Base-by-base conservation (phyloP, 2,329 filamentous ascomycete species). In the Exserohilum turcica region DNA sequence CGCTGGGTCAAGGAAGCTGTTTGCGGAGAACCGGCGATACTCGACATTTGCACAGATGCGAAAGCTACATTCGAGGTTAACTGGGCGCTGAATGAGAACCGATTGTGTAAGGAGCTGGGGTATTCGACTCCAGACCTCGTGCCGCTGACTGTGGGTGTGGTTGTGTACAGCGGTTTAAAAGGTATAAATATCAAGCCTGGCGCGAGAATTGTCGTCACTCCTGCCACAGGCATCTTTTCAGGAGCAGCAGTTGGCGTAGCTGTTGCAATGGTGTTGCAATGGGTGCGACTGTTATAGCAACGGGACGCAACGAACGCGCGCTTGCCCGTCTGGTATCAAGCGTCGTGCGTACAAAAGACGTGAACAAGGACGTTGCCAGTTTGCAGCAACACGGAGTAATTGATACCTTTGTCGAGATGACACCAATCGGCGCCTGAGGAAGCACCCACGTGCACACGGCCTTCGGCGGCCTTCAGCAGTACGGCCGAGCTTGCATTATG, bases 401-500 rank as follows among this genome's bases (percentile, higher is more conserved):
- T 10, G 35, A 47, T 40, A 37, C 36, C 8, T 31, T 42, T 16
- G 28, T 54, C 3, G 39, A 49, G 8, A 8, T 49, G n/a, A 44
- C 38, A 19, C 33, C 80, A 0, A 64, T 71, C 0, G 64, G 57
- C 3, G 72, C 74, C 3, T 60, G 54, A n/a, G 64, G 65, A 5
- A 73, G 75, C 1, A 71, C 74, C 2, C 77, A 81, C 55, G 67
- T 80, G 54, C 67, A 66, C 43, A 68, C 69, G 7, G 72, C 68
- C 1, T 68, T 81, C 3, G 6, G 42, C 32, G 36, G 31, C 8
- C 15, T 52, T 9, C 36, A 48, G 31, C 40, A 47, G 28, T 42
- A 48, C 19, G 48, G 48, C 27, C 37, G 48, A 52, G 37, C 27
- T n/a, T 38, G 28, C 21, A 44, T 54, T n/a, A 56, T 56, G 53